Base-by-base conservation (phyloP, 164 flowering plant genomes). In the Malania oleifera region DNA sequence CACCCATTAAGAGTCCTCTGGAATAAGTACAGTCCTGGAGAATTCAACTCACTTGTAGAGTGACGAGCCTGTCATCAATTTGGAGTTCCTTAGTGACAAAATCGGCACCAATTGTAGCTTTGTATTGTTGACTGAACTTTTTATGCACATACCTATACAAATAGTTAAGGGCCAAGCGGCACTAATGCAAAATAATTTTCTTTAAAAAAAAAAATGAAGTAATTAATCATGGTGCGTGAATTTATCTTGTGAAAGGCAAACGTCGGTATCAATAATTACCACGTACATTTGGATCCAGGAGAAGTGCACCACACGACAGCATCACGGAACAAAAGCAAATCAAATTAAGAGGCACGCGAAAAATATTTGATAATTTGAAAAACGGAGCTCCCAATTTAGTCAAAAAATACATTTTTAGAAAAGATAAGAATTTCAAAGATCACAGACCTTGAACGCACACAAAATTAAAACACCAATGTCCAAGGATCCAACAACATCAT, bases 51-150 rank as follows among this genome's bases (percentile, higher is more conserved):
- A 87, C 96, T 72, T 92, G 96, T 38, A 89, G 70, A 22, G 96
- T 92, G 56, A 89, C 90, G 17, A 85, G 86, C 58, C 77, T 73
- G 62, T 87, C 96, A 25, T 89, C 96, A 60, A 92, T 78, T 58
- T 87, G 96, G 56, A 92, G 83, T 60, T 89, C 95, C 73, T 92
- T 92, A 2, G 96, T 85, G 26, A 87, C 82, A 63, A 92, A 92
- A 74, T 92, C 96, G 10, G 96, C 96, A 40, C 98, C 96, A 70
- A 92, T 89, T 15, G 98, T 89, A 63, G 98, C 96, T 70, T 89
- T 92, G 38, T 92, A 92, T 67, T 89, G 96, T 65, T 87, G 89
- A 75, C 82, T 89, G 64, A 89, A 92, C 77, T 75, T 89, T 73
- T 86, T 87, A 60, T 87, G 84, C 18, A 92, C 96, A 67, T 89